These are phyloP conservation scores for Ceratobasidium sp. DNA, from an alignment of 1,284 basidiomycete genomes.

Conservation along the genomic window DNA sequence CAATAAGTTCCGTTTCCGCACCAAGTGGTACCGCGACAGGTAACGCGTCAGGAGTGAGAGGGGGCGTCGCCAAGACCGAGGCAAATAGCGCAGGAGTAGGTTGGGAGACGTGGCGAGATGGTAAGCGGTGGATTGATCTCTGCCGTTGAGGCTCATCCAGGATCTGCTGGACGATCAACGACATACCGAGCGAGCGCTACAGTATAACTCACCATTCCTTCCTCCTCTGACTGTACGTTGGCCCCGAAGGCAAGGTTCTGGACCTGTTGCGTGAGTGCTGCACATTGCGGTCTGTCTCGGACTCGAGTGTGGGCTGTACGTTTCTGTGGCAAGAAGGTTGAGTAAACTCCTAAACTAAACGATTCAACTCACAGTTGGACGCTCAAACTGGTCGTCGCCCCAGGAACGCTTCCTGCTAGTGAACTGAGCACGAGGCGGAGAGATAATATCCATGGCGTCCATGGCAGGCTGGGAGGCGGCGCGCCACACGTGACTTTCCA, in stretches of 20 bases:
- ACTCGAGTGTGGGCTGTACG: conserved; percentile 8
- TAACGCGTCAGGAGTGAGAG: neutral
- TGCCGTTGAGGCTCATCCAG: conserved; percentile 17
- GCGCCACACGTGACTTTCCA: conserved; percentile 19
- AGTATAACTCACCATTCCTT: conserved; percentile 21
- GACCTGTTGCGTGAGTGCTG: conserved; percentile 20
- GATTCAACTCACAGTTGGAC: conserved; percentile 13
- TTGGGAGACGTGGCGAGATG: neutral
- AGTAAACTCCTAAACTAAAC: neutral
- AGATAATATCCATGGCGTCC: conserved; percentile 38
- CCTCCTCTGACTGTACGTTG: conserved; percentile 6
- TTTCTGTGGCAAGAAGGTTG: conserved; percentile 12
- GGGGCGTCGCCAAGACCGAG: neutral
- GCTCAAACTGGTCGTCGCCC: conserved; percentile 39
- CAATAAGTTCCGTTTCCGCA: neutral
- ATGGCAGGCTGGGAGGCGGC: neutral
- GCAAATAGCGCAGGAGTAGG: neutral
- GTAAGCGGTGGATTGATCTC: neutral
- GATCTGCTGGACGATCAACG: neutral
- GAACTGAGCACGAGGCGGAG: conserved; percentile 20
- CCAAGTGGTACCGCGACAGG: too few species aligned
- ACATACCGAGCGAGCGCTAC: neutral
- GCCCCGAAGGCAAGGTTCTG: neutral
- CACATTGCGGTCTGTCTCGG: conserved; percentile 30
- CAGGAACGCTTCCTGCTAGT: conserved; percentile 31